Conservation (phyloP, 495 filamentous ascomycete species). For the Cladorrhinum samala region DNA sequence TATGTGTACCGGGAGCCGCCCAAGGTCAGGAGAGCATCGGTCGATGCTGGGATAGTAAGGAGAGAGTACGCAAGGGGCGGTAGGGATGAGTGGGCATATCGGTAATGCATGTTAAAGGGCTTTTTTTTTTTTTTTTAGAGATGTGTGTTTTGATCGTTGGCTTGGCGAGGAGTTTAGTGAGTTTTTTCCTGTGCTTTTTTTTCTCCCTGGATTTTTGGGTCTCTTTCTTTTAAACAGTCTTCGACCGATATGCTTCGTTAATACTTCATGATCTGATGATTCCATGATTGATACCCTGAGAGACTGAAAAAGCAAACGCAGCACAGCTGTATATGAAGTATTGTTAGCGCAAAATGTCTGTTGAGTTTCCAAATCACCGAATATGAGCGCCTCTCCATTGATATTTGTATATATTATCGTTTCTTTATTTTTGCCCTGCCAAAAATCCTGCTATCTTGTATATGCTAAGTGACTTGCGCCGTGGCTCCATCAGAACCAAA, state of each 20-base stretch:
- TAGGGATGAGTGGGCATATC: background rate
- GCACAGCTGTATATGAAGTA: no score
- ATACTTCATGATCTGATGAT: background rate
- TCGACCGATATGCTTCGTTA: background rate
- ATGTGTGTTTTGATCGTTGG: background rate
- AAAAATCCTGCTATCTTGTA: no score
- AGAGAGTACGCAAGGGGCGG: background rate
- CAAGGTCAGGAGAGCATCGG: background rate
- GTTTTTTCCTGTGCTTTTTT: background rate
- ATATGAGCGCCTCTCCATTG: no score
- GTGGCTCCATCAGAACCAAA: no score
- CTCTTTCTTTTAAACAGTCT: background rate
- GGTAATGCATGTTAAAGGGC: background rate
- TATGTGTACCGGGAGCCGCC: background rate
- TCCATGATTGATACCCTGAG: no score
- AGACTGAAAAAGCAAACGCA: no score
- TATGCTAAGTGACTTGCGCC: no score
- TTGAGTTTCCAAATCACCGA: no score
- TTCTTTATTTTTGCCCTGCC: no score
- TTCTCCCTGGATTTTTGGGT: background rate
- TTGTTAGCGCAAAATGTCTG: no score
- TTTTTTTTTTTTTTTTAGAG: background rate
- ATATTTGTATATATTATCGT: no score
- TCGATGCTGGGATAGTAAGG: background rate
- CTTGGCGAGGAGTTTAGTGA: background rate